phyloP scores from a whole-genome alignment of 129 eudicot genomes.

The Cynara cardunculus region DNA sequence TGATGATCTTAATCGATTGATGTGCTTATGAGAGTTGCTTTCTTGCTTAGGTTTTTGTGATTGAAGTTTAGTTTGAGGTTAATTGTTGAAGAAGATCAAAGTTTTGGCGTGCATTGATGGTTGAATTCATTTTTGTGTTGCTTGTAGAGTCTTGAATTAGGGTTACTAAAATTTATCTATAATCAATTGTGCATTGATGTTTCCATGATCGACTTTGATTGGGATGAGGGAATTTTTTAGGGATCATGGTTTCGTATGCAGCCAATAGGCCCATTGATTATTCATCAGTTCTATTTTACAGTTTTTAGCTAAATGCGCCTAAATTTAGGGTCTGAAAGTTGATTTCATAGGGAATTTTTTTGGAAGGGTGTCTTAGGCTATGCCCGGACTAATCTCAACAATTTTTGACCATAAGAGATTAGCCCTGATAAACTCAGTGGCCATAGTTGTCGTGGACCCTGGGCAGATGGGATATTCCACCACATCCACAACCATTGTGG shows the following conservation, averaged over 20 bases:
- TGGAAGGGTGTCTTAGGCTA: no score
- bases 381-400: no score
- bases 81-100: background rate
- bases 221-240: background rate
- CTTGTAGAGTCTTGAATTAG: conserved; percentile 17
- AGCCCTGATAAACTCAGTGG: no score
- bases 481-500: no score
- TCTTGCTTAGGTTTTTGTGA: conserved; percentile 24
- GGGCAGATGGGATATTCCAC: no score
- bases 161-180: conserved; percentile 19
- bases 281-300: background rate
- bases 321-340: background rate
- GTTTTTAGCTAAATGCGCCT: conserved; percentile 1
- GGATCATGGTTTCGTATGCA: conserved; percentile 12
- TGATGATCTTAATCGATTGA: conserved; percentile 11
- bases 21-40: background rate
- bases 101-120: background rate
- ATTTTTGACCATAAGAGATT: no score
- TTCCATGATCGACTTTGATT: conserved; percentile 15
- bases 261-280: background rate
- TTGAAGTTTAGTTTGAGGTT: conserved; percentile 5
- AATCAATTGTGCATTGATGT: conserved; percentile 13
- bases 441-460: no score
- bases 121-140: background rate
- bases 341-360: background rate